Base-by-base conservation (phyloP, 2,329 filamentous ascomycete species). In the Fusarium coffeatum region DNA sequence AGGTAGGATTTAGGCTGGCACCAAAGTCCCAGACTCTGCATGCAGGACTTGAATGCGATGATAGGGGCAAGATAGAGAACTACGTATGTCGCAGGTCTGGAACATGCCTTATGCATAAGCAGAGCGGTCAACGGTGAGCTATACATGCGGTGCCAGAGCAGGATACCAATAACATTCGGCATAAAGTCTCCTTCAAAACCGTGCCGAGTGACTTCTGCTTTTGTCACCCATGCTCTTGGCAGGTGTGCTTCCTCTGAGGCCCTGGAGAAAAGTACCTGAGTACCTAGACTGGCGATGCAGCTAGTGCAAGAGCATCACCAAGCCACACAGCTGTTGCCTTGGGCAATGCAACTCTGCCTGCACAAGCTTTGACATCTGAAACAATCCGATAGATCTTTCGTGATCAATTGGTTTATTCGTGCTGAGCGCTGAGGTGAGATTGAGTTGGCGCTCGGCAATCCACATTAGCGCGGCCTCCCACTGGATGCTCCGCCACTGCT, bases 391-490 rank as follows among this genome's bases (percentile, higher is more conserved):
- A 16, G 16, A 13, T n/a, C 18, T 23, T 30, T 15, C 2, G 16
- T 2, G 9, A 13, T 13, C 12, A 37, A 65, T 61, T 66, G 55
- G 63, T 20, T 49, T 9, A 11, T 18, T 27, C 18, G 3, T 5
- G 13, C 4, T 12, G 22, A 16, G 23, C 22, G 63, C 58, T 68
- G 68, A 70, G 40, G 67, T 71, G 58, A 70, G 68, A 68, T 32
- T 71, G 58, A 41, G 41, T 27, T 67, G 49, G 49, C 50, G 49
- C 37, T 22, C 32, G 11, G 28, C 54, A 64, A 30, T 48, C 22
- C 22, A n/a, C 18, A 8, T 32, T n/a, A 50, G 51, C 30, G 55
- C 42, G 18, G 23, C 22, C 25, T 27, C 50, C 22, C 30, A 23
- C 49, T 42, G 25, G 62, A 15, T 46, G 42, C 66, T 70, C 18